phyloP scores from a whole-genome alignment of 2,329 filamentous ascomycete species.

The Rosellinia necatrix region DNA sequence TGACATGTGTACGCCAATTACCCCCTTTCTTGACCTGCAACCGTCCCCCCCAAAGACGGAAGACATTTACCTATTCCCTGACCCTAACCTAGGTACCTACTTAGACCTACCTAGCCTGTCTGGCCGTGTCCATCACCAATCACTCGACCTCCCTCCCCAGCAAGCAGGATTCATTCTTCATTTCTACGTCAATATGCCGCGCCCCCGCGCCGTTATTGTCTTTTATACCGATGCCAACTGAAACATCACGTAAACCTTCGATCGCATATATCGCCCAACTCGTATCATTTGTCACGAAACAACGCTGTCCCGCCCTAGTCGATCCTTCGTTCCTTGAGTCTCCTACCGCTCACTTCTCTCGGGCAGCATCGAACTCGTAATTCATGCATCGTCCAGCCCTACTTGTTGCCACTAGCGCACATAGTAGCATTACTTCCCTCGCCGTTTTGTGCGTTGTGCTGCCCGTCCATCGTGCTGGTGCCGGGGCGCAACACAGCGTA shows the following conservation, averaged over 20 bases:
- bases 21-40: constrained; percentile 22
- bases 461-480: constrained; percentile 4
- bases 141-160: constrained; percentile 3
- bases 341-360: constrained; percentile 19
- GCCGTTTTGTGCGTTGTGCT: neutral
- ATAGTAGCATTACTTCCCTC: neutral
- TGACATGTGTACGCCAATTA: constrained; percentile 22
- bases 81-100: too few species aligned
- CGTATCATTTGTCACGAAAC: too few species aligned
- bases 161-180: too few species aligned
- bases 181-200: constrained; percentile 8
- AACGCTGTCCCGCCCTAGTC: constrained; percentile 15
- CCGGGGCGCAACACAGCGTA: constrained; percentile 5
- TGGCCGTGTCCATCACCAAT: constrained; percentile 8
- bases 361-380: constrained; percentile 31
- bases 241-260: neutral
- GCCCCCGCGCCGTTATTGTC: constrained; percentile 2
- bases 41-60: constrained; percentile 1
- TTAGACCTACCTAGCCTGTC: neutral
- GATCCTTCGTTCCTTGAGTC: constrained; percentile 34
- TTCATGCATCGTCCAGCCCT: constrained; percentile 31
- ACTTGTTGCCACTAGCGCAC: constrained; percentile 3
- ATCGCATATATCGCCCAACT: too few species aligned
- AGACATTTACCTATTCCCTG: too few species aligned
- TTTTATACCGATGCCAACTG: neutral